phyloP scores from a whole-genome alignment of 306 rosid genomes.

The Carpinus fangiana region DNA sequence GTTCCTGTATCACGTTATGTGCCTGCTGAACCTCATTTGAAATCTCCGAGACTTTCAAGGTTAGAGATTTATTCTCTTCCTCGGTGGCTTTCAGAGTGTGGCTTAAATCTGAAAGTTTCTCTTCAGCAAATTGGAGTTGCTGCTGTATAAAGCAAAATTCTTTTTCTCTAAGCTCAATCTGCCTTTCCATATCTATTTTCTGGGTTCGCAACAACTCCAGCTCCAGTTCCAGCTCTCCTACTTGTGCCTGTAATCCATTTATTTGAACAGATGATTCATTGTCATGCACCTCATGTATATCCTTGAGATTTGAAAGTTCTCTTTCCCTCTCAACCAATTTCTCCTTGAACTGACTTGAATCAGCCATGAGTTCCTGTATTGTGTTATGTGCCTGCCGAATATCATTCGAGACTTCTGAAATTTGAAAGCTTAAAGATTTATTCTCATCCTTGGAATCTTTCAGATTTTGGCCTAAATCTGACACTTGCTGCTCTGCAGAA shows the following conservation, averaged over 20 bases:
- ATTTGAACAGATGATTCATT: slow-evolving; percentile 46
- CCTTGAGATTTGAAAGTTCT: slow-evolving; percentile 54
- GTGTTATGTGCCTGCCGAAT: slow-evolving; percentile 48
- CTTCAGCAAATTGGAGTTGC: slow-evolving; percentile 51
- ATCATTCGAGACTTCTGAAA: slow-evolving; percentile 51
- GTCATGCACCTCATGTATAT: slow-evolving; percentile 48
- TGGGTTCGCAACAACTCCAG: slow-evolving; percentile 46
- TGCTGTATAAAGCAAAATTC: slow-evolving; percentile 50
- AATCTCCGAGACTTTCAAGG: slow-evolving; percentile 45
- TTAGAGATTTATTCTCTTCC: slow-evolving; percentile 68
- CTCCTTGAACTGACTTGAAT: slow-evolving; percentile 52
- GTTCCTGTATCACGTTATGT: slow-evolving; percentile 46
- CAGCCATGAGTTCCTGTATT: slow-evolving; percentile 51
- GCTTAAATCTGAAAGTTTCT: slow-evolving; percentile 42
- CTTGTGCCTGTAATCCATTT: slow-evolving; percentile 42
- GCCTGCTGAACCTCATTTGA: slow-evolving; percentile 57
- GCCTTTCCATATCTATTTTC: slow-evolving; percentile 46
- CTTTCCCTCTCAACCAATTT: slow-evolving; percentile 47
- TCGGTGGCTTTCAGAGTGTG: slow-evolving; percentile 47
- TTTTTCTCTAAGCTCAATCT: slow-evolving; percentile 41
- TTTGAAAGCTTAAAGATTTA: slow-evolving; percentile 49
- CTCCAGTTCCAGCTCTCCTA: slow-evolving; percentile 45
- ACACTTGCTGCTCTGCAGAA: slow-evolving; percentile 47
- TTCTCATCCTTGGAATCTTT: slow-evolving; percentile 63
- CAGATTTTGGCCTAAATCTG: slow-evolving; percentile 43